These are phyloP conservation scores for Phytophthora hibernalis DNA, from an alignment of 352 stramenopile genomes.

Conservation along the genomic window DNA sequence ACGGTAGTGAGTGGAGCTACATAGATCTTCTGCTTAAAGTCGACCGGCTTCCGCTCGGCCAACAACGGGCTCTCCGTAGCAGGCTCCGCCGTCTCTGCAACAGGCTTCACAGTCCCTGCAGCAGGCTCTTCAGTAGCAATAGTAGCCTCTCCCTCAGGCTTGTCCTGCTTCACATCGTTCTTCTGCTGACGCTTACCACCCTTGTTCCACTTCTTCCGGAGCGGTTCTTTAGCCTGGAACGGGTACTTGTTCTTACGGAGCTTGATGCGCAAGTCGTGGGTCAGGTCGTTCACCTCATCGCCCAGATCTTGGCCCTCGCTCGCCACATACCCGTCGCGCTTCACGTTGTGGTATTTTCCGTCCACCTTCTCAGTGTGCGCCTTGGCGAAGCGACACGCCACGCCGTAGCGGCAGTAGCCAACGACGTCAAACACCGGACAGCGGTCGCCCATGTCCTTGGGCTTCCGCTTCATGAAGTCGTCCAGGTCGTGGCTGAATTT, in stretches of 20 bases:
- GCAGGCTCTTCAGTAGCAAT: no score
- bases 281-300: slow-evolving; percentile 88
- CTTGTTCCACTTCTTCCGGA: slow-evolving; percentile 65
- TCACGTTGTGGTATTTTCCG: slow-evolving; percentile 57
- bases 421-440: slow-evolving; percentile 86
- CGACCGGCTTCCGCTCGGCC: slow-evolving; percentile 91
- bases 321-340: slow-evolving; percentile 40
- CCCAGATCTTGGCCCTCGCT: slow-evolving; percentile 35
- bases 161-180: slow-evolving; percentile 30
- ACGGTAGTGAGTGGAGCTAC: slow-evolving; percentile 99
- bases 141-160: slow-evolving; percentile 1
- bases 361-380: slow-evolving; percentile 82
- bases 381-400: slow-evolving; percentile 92
- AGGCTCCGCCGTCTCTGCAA: slow-evolving; percentile 27
- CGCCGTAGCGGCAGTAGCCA: slow-evolving; percentile 92
- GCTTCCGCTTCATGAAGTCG: slow-evolving; percentile 88
- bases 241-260: slow-evolving; percentile 94
- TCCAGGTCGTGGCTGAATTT: slow-evolving; percentile 89
- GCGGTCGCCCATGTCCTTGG: slow-evolving; percentile 74
- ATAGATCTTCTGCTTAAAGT: slow-evolving; percentile 99
- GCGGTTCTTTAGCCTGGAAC: slow-evolving; percentile 86
- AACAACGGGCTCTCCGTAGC: slow-evolving; percentile 56
- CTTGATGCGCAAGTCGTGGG: slow-evolving; percentile 76
- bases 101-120: neutral
- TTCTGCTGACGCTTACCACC: slow-evolving; percentile 44